Evolutionary conservation across 2,329 filamentous ascomycete genomes (phyloP).

Genomic region (Simplicillium aogashimaense): DNA sequence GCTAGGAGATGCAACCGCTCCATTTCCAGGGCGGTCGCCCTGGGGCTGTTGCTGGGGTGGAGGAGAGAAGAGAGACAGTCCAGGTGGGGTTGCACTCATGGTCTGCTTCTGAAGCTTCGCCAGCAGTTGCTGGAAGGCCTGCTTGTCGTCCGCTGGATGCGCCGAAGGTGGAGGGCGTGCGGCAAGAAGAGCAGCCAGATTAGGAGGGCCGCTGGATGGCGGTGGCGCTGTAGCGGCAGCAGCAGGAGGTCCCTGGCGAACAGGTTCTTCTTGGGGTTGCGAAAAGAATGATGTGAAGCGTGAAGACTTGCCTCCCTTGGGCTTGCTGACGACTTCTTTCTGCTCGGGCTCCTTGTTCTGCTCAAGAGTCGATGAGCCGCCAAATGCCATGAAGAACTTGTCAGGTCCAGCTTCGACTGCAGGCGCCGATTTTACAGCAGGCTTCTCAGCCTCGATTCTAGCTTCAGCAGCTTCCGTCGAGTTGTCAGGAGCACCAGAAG

Average conservation of each 20-base stretch:
- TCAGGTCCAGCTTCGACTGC: conserved; percentile 60
- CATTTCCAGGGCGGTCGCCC: conserved; percentile 20
- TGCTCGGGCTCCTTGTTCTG: conserved; percentile 43
- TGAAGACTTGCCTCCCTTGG: conserved; percentile 60
- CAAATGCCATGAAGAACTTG: conserved; percentile 62
- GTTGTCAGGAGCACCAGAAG: conserved; percentile 11
- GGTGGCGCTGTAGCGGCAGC: conserved; percentile 2
- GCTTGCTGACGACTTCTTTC: conserved; percentile 32
- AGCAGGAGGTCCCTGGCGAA: conserved; percentile 29
- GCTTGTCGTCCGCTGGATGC: conserved; percentile 59
- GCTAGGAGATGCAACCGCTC: conserved; percentile 34
- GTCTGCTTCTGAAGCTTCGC: conserved; percentile 65
- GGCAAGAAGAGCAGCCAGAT: conserved; percentile 4
- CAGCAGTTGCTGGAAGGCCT: conserved; percentile 75
- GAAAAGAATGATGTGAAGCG: conserved; percentile 76
- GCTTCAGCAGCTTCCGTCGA: conserved; percentile 17
- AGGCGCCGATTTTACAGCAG: conserved; percentile 48
- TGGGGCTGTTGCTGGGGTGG: conserved; percentile 22
- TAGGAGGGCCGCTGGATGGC: conserved; percentile 1
- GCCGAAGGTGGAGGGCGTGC: background rate
- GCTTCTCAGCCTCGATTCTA: conserved; percentile 36
- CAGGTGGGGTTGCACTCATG: conserved; percentile 33
- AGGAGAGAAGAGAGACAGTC: conserved; percentile 30
- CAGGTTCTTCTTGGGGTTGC: conserved; percentile 36
- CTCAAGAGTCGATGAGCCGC: conserved; percentile 27